Evolutionary conservation across 805 yeast species (phyloP), one percentile per base, ranked within the genome.

Genomic region (Sugiyamaella floridensis): DNA sequence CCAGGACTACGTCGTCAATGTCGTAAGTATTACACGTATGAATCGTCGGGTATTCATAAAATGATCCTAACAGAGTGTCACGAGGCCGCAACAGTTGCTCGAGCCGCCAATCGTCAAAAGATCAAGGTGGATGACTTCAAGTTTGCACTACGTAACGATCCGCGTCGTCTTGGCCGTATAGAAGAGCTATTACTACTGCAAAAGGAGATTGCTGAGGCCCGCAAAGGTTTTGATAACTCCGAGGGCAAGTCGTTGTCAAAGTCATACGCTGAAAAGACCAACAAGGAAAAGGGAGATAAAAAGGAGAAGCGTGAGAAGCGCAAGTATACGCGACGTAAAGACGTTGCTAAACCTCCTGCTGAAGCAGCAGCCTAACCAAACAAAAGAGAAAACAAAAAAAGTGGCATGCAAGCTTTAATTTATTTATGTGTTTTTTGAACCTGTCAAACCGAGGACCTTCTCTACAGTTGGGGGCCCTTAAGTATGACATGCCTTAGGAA

Each of bases 41-140:
- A n/a, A n/a, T n/a, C n/a, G n/a, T n/a, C n/a, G n/a, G n/a, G n/a
- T n/a, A n/a, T 11, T 4, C 14, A 12, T 15, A n/a, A 16, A 32
- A 19, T 16, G 34, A 6, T 22, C 6, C 43, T 45, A 47, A 34
- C 48, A 15, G 37, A 64, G 72, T 73, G 88, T 70, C 70, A 79
- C 57, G 77, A 78, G 58, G 80, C 84, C 14, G 63, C 74, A 56
- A 62, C 75, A 20, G 71, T 75, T 57, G 74, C 87, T 37, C 69
- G 75, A 42, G 74, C 78, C 2, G 76, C 82, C 0, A 71, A 71
- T 11, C 71, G 89, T 40, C 79, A 74, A 55, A 85, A 84, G 66
- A 75, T 85, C 58, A 81, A 80, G 58, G 80, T 85, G 15, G 89
- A 84, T 43, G 90, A 85, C 62, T 80, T 85, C 68, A 81, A 79